A percentile compares a stretch with the other conserved stretches of the same genome.
These are phyloP conservation scores for Madurella mycetomatis DNA, from an alignment of 2,329 filamentous ascomycete genomes.

Conservation along the genomic window DNA sequence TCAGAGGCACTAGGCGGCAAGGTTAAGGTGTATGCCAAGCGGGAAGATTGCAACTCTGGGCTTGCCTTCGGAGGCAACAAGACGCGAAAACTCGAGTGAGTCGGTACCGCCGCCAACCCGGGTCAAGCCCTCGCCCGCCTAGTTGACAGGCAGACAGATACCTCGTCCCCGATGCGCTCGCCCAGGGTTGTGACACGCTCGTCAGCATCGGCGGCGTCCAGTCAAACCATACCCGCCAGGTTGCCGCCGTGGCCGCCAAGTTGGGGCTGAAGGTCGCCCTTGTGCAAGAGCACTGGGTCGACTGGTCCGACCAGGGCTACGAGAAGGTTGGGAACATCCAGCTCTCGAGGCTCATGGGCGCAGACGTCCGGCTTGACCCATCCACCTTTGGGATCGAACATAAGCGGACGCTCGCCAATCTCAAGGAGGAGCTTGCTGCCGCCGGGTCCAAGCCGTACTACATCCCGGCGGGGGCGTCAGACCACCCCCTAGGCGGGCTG, in stretches of 20 bases:
- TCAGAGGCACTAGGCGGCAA: slow-evolving; percentile 55
- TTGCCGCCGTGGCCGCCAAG: slow-evolving; percentile 57
- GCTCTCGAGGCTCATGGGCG: slow-evolving; percentile 63
- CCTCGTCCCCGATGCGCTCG: slow-evolving; percentile 58
- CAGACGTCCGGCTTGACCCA: slow-evolving; percentile 56
- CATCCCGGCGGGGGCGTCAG: slow-evolving; percentile 66
- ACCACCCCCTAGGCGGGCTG: slow-evolving; percentile 65
- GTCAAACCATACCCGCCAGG: slow-evolving; percentile 65
- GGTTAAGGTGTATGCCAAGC: slow-evolving; percentile 64
- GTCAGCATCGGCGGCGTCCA: slow-evolving; percentile 65
- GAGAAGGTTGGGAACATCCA: slow-evolving; percentile 67
- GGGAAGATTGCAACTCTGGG: slow-evolving; percentile 66
- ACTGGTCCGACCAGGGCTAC: slow-evolving; percentile 56
- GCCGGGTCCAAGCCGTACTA: slow-evolving; percentile 62
- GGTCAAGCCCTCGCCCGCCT: neutral
- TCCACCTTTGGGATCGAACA: slow-evolving; percentile 65
- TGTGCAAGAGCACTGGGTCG: slow-evolving; percentile 66
- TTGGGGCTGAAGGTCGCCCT: slow-evolving; percentile 53
- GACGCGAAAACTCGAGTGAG: slow-evolving; percentile 61
- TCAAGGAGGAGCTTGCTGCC: slow-evolving; percentile 49
- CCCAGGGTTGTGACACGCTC: slow-evolving; percentile 55
- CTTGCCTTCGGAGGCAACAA: slow-evolving; percentile 68
- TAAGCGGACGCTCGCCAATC: slow-evolving; percentile 53
- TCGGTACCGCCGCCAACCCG: neutral
- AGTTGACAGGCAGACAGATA: slow-evolving; percentile 41